Base-by-base conservation (phyloP, 441 rosid species). In the Hura crepitans region DNA sequence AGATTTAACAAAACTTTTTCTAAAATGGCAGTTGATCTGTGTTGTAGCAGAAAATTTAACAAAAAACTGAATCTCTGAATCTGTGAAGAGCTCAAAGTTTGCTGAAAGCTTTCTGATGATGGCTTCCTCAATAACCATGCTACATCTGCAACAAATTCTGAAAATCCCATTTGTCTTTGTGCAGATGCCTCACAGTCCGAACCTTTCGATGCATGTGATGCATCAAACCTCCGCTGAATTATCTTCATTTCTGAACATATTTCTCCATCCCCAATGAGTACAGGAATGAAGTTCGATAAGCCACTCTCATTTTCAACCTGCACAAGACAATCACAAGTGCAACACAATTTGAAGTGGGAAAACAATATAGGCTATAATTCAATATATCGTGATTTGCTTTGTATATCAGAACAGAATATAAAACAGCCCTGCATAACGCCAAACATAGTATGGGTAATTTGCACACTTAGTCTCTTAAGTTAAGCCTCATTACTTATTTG, bases 221-320 rank as follows among this genome's bases (percentile, higher is more conserved):
- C 78, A 65, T 83, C 81, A 70, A 85, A 77, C 65, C 79, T 84
- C 80, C 82, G 79, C 86, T 86, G 92, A 66, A 95, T 79, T 54
- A 46, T 68, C 74, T 78, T 80, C 86, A 92, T 86, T 78, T 95
- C 95, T 14, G 81, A 85, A 69, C 99, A 95, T 71, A 81, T 84
- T 59, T 86, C 87, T 77, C 73, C 71, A 81, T 90, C 86, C 45
- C 92, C 95, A 27, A 95, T 79, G 17, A 95, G 81, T 53, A 95
- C 59, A 54, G 99, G 98, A 76, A 95, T 83, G 77, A 90, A 92
- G 81, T 92, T 95, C 57, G 99, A 95, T 62, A 95, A 73, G 57
- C 99, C 98, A 69, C 87, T 86, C 74, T 89, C 89, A 77, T 87
- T 92, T 78, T 95, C 99, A 62, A 92, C 93, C 99, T 95, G 74